These are phyloP conservation scores for Solanum peruvianum DNA, from an alignment of 257 asterid genomes.

Conservation along the genomic window DNA sequence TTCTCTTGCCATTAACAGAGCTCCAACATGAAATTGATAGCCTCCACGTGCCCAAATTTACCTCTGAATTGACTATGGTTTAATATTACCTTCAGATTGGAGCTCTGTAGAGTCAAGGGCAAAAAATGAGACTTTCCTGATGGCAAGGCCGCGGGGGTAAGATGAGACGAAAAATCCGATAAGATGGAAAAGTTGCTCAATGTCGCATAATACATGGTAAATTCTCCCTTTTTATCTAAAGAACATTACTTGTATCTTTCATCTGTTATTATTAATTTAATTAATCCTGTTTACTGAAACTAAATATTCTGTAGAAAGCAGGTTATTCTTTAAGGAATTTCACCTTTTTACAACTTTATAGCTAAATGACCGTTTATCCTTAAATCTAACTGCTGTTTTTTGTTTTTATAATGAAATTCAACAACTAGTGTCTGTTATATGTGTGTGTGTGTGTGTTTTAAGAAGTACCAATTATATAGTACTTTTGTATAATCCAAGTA, in stretches of 20 bases:
- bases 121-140: neutral
- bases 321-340: neutral
- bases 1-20: neutral
- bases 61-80: neutral
- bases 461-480: neutral
- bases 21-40: neutral
- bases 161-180: neutral
- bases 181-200: neutral
- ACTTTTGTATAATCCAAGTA: neutral
- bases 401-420: neutral
- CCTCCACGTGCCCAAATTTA: neutral
- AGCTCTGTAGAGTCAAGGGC: neutral
- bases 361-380: neutral
- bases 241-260: neutral
- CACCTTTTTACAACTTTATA: neutral
- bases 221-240: neutral
- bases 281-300: neutral
- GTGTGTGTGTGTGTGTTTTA: neutral
- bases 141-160: neutral
- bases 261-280: neutral
- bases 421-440: neutral
- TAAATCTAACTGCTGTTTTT: neutral
- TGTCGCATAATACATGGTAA: neutral
- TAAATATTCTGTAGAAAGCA: neutral
- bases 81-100: neutral